A percentile compares a stretch with the other conserved stretches of the same genome.
Evolutionary conservation across 2,329 filamentous ascomycete genomes (phyloP).

Genomic region (Madurella mycetomatis): DNA sequence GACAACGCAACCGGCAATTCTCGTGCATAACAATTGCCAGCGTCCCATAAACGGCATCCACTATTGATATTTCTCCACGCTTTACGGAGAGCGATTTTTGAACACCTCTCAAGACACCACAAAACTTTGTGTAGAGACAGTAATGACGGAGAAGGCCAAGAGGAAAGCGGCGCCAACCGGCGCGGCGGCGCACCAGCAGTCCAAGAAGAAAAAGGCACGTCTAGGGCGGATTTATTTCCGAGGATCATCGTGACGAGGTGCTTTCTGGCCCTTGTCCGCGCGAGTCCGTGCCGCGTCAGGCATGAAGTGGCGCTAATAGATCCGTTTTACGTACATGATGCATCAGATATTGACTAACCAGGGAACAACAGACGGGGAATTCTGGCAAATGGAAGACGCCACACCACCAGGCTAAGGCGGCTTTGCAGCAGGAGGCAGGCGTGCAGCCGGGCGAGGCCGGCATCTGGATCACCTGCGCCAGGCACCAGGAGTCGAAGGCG

Average conservation of each 20-base stretch:
- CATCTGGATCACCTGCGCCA: conserved; percentile 74
- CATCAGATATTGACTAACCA: not conserved
- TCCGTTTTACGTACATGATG: not conserved
- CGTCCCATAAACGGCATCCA: no score
- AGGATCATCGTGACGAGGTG: no score
- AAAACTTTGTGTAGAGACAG: not conserved
- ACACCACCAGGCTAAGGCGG: conserved; percentile 50
- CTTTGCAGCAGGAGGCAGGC: conserved; percentile 39
- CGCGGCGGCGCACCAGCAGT: conserved; percentile 25
- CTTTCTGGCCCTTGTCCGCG: no score
- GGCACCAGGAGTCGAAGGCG: conserved; percentile 66
- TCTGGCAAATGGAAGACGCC: conserved; percentile 59
- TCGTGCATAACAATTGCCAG: no score
- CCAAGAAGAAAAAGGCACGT: conserved; percentile 35
- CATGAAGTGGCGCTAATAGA: not conserved
- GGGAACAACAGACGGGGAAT: conserved; percentile 42
- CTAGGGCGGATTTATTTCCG: not conserved
- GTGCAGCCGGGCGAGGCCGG: conserved; percentile 67
- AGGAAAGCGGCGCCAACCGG: conserved; percentile 32
- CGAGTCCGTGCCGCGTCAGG: not conserved
- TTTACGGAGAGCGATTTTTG: not conserved
- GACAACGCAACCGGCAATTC: no score
- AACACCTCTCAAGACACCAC: not conserved
- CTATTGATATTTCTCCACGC: no score
- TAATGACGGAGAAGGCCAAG: conserved; percentile 34